Evolutionary conservation across 2,329 filamentous ascomycete species (phyloP), one percentile per base, ranked within the genome.

Genomic region (Xylaria sp.): DNA sequence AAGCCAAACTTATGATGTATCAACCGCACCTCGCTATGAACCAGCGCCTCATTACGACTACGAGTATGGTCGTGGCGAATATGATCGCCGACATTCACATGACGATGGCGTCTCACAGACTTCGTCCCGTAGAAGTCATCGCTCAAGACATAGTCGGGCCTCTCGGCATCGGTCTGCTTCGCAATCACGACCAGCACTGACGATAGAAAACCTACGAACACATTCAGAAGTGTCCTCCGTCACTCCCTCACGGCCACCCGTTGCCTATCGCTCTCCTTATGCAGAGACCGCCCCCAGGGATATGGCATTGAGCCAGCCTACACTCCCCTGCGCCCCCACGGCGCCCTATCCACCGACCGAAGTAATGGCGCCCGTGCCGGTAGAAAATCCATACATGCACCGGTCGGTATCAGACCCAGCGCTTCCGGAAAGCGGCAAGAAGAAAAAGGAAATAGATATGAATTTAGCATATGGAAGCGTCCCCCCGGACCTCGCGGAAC

Each of bases 391-490:
- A 32, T 54, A 61, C 63, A 75, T 75, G 27, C 79, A 80, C 55
- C 83, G 80, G 18, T 76, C 79, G 35, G 69, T 74, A 27, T 85
- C 85, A 6, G 81, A 84, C 23, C 79, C 82, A 0, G 76, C 81
- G 10, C 71, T 84, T 23, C 74, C 75, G 29, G 68, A 71, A 69
- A 44, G 42, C 74, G 47, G 65, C 63, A 68, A 72, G 72, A 55
- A 69, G 35, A 66, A 68, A 48, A 74, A 86, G 73, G 84, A 90
- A 64, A 90, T 97, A 74, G 95, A 98, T 77, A 94, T 97, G 92
- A 87, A 97, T 78, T 85, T 98, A 8, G 95, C 95, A 8, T 98
- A 98, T 76, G 95, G 95, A 68, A 90, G 93, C 61, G 84, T 96
- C 0, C 92, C 92, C 0, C 89, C 92, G 65, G 88, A 94, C 74